Conservation (phyloP, 805 yeast genomes). For the Pichia thaimueangensis region DNA sequence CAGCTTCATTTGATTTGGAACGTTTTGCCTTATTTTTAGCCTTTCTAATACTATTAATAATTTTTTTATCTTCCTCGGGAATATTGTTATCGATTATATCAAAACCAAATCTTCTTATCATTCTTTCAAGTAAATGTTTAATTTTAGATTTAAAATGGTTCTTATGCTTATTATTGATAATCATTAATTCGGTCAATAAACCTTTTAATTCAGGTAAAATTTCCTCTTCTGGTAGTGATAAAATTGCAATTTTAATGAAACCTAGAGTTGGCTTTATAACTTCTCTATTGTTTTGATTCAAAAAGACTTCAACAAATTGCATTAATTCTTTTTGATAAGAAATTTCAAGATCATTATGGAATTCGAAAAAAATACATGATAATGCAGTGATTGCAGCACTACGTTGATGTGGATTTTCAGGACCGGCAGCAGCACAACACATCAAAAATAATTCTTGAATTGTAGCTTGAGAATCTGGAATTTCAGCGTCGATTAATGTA, state of each 20-base stretch:
- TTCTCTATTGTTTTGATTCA: slow-evolving; percentile 87
- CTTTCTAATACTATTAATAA: slow-evolving; percentile 80
- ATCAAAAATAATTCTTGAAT: slow-evolving; percentile 83
- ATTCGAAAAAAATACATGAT: slow-evolving; percentile 82
- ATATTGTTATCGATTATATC: slow-evolving; percentile 75
- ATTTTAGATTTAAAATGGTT: slow-evolving; percentile 92
- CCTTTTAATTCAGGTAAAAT: slow-evolving; percentile 61
- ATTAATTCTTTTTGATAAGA: slow-evolving; percentile 67
- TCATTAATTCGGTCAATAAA: slow-evolving; percentile 65
- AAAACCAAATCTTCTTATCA: slow-evolving; percentile 84
- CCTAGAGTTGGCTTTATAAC: slow-evolving; percentile 94
- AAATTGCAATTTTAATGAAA: slow-evolving; percentile 82
- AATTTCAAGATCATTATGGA: slow-evolving; percentile 54
- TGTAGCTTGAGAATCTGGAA: slow-evolving; percentile 61
- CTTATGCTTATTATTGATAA: slow-evolving; percentile 94
- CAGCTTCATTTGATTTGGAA: slow-evolving; percentile 10
- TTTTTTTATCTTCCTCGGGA: slow-evolving; percentile 85
- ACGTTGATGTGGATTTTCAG: slow-evolving; percentile 90
- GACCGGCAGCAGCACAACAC: slow-evolving; percentile 94
- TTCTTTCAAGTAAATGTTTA: slow-evolving; percentile 86
- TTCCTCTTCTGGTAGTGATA: slow-evolving; percentile 73
- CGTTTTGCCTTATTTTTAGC: slow-evolving; percentile 52
- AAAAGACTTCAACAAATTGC: slow-evolving; percentile 80
- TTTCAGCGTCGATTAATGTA: slow-evolving; percentile 50
- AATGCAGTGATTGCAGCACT: slow-evolving; percentile 93